Evolutionary conservation across 2,329 filamentous ascomycete genomes (phyloP).

Genomic region (Nothophaeocryptopus gaeumannii): DNA sequence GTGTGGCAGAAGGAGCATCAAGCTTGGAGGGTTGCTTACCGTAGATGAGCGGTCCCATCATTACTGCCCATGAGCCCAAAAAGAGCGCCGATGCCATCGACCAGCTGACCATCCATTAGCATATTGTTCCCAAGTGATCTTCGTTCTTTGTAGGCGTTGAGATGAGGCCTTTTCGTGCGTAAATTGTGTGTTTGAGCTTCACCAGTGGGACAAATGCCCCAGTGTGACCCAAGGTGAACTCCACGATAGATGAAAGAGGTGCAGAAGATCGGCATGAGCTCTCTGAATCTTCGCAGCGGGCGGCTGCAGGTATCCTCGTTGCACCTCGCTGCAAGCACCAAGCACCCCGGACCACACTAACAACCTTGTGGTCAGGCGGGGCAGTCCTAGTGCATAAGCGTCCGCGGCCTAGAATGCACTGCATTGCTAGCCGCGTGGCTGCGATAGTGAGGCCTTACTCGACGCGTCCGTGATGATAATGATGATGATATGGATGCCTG

Average conservation of each 20-base stretch:
- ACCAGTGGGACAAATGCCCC: slow-evolving; percentile 2
- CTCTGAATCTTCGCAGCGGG: slow-evolving; percentile 21
- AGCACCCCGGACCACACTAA: slow-evolving; percentile 26
- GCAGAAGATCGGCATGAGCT: slow-evolving; percentile 24
- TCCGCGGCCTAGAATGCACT: slow-evolving; percentile 22
- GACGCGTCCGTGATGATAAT: slow-evolving; percentile 15
- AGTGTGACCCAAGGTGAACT: slow-evolving; percentile 10
- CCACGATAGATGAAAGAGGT: slow-evolving; percentile 12
- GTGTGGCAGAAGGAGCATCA: slow-evolving; percentile 17
- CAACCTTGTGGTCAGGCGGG: slow-evolving; percentile 34
- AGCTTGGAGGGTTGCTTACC: slow-evolving; percentile 38
- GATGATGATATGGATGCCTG: slow-evolving; percentile 18
- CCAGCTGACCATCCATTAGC: slow-evolving; percentile 66
- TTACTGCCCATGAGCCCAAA: slow-evolving; percentile 84
- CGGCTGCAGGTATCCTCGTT: slow-evolving; percentile 22
- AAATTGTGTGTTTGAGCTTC: slow-evolving; percentile 6
- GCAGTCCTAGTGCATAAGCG: slow-evolving; percentile 33
- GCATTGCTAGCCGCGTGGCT: slow-evolving; percentile 28
- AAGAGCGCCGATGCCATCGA: slow-evolving; percentile 88
- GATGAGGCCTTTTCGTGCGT: slow-evolving; percentile 4
- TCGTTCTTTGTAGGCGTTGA: not conserved
- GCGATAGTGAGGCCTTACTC: slow-evolving; percentile 17
- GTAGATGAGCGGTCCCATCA: slow-evolving; percentile 89
- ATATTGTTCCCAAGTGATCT: slow-evolving; percentile 21
- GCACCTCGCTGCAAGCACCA: slow-evolving; percentile 21